Base-by-base conservation (phyloP, 352 stramenopile genomes). In the Thalassiosira livingstoniorum region DNA sequence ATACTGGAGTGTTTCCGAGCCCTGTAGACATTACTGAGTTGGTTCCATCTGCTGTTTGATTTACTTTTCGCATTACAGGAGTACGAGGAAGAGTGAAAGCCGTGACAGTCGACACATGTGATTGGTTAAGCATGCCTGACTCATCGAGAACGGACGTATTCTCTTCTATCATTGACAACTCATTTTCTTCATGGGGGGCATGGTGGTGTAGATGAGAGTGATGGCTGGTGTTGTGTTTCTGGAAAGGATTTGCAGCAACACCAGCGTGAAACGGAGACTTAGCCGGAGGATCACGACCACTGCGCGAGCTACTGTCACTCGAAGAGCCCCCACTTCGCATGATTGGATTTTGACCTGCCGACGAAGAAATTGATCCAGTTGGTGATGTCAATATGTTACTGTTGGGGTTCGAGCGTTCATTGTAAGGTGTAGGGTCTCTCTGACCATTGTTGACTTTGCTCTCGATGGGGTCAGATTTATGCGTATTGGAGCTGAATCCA, bases 101-200 rank as follows among this genome's bases (percentile, higher is more conserved):
- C 2, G 77, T 84, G 23, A 84, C 77, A 54, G 63, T 62, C 3
- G 61, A 73, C 10, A 54, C 51, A 10, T 57, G 32, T 4, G 23
- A 53, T 21, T 66, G 29, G 67, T 70, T 72, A 54, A 69, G n/a
- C 25, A 73, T 54, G 21, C 32, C 64, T 25, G 64, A 72, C 25
- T 78, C 35, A 21, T 63, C 23, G 39, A 43, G 29, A 2, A 43
- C 54, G 25, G 15, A 47, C 23, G 7, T 27, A 74, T 79, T 64
- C 29, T 84, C 77, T 78, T 77, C 54, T 60, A 84, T 84, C 18
- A 84, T 84, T 61, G 67, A 79, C 15, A 84, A 34, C 25, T 84
- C 68, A 29, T 74, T 61, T 25, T 81, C 64, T 53, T 73, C 54
- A 51, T 65, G 27, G 21, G 39, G n/a, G n/a, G n/a, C n/a, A 37